Evolutionary conservation across 345 rosid species (phyloP), one percentile per base, ranked within the genome.

Genomic region (Pugionium dolabratum): DNA sequence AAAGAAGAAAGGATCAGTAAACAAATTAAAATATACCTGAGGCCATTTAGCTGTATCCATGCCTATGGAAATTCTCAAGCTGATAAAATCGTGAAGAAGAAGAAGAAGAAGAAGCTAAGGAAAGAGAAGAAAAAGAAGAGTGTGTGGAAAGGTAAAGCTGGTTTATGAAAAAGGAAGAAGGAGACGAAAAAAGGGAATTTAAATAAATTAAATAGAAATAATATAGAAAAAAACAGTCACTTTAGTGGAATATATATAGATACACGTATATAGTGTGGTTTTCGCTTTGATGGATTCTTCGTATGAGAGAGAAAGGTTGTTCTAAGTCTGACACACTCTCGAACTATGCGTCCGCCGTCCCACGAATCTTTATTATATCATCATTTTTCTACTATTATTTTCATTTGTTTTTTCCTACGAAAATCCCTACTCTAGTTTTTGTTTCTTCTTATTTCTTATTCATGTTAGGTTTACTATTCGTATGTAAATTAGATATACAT

Each of bases 11-110:
- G 43, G 39, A 41, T 0, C 7, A 33, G 39, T 31, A 35, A 25
- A 9, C 4, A 40, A 5, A 39, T 4, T 18, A 4, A 67, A 2
- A 10, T 1, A 65, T 70, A 92, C 98, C 96, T 87, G 96, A 77
- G 96, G 91, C 96, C 96, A 92, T 75, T 85, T 87, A 78, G 91
- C 91, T 55, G 89, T 87, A 76, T 89, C 92, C 98, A 91, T 91
- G 86, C 88, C 51, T 45, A 32, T 8, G 64, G 66, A 45, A 54
- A 63, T 25, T 46, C 46, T 1, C 7, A 62, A 64, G 66, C 60
- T 39, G 76, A 73, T 51, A 35, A 64, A 65, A 18, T 30, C 46
- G 4, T 51, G 32, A 47, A 25, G 71, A 57, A n/a, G 45, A 66
- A 32, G 11, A 26, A 31, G 9, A 7, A 27, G 5, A 7, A 36